phyloP scores from a whole-genome alignment of 208 protist genomes.

The Leishmania guyanensis region DNA sequence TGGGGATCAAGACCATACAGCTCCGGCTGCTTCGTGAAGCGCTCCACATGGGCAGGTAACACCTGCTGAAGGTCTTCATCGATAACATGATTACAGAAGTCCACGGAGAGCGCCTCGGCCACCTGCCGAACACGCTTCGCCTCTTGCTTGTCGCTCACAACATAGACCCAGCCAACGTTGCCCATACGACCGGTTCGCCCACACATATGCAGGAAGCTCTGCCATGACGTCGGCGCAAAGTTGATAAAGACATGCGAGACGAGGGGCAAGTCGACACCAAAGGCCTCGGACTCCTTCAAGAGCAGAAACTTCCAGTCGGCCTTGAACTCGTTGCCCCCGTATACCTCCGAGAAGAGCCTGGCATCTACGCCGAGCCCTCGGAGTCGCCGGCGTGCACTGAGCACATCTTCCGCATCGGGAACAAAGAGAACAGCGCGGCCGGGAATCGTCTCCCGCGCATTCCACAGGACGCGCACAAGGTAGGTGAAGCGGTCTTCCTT shows the following conservation, averaged over 20 bases:
- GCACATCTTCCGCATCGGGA: conserved; percentile 52
- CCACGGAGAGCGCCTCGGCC: conserved; percentile 60
- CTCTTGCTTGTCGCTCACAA: conserved; percentile 62
- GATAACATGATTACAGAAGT: conserved; percentile 70
- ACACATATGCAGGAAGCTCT: conserved; percentile 84
- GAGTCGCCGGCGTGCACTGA: conserved; percentile 55
- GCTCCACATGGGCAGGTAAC: neutral
- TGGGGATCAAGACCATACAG: conserved; percentile 86
- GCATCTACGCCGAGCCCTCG: conserved; percentile 70
- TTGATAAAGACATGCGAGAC: conserved; percentile 88
- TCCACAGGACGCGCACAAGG: conserved; percentile 57
- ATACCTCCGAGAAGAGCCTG: conserved; percentile 82
- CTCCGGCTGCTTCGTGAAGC: conserved; percentile 63
- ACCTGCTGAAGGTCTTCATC: conserved; percentile 15
- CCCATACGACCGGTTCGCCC: conserved; percentile 69
- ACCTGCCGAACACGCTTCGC: conserved; percentile 59
- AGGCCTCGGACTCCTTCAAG: conserved; percentile 74
- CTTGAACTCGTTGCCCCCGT: conserved; percentile 50
- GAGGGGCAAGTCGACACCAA: conserved; percentile 72
- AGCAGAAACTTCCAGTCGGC: conserved; percentile 77
- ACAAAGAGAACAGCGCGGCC: conserved; percentile 77
- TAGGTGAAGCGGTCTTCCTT: conserved; percentile 51
- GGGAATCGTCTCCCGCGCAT: conserved; percentile 67
- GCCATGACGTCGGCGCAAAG: conserved; percentile 70
- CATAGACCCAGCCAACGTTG: conserved; percentile 88